Evolutionary conservation across 352 stramenopile species (phyloP), one percentile per base, ranked within the genome.

Genomic region (Synura sp.): DNA sequence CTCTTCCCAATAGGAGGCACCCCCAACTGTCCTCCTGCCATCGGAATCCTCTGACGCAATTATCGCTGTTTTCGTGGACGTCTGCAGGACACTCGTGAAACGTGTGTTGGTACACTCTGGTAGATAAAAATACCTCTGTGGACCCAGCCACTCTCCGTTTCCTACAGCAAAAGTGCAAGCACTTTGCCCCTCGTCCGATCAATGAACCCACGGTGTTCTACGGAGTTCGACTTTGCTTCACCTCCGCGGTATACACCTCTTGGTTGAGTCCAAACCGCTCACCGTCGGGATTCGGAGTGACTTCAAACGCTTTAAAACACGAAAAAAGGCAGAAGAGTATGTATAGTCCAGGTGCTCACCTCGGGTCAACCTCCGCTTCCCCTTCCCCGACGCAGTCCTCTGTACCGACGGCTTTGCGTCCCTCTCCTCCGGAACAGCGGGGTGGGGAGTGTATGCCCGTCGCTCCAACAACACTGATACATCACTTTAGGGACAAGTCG

Each of bases 181-280:
- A 12, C 4, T 63, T 63, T 22, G 14, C 49, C 49, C 49, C 49
- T 22, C 49, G 49, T 12, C 49, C 49, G 7, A 63, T 63, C 49
- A 63, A 63, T 7, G 49, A 63, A 32, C 49, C 49, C 4, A 63
- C 14, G 29, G 49, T 63, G 19, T 63, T 63, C 49, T 63, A 63
- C 27, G 49, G 49, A 15, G 49, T 63, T 19, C 49, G 49, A 12
- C 49, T 63, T 4, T 12, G 49, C 29, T 22, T 29, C 49, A 22
- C 29, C 49, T 22, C 49, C 19, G 49, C 12, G 12, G 49, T 63
- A 7, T 63, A 63, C 19, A 63, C 49, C 49, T 63, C n/a, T n/a
- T n/a, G n/a, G n/a, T 29, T 29, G 49, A 63, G 27, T 12, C 49
- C 49, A 25, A 63, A 19, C 49, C 49, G 49, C 49, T 29, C 19